phyloP scores from a whole-genome alignment of 169 alveolate genomes.

The Plasmodium ovale region DNA sequence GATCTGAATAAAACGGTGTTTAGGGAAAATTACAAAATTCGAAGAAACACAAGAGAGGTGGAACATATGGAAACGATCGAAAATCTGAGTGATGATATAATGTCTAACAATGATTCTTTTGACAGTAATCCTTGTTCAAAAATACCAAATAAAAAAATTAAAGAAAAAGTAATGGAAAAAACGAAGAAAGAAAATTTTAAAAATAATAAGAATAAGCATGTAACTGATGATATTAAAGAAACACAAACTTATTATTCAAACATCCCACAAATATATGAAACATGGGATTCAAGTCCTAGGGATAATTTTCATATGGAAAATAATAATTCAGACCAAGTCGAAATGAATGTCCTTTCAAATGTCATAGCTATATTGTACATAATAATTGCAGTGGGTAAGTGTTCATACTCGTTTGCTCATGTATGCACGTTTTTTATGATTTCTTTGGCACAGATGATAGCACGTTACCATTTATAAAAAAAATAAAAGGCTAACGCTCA shows the following conservation, averaged over 20 bases:
- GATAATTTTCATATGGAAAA: slow-evolving; percentile 13
- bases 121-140: slow-evolving; percentile 10
- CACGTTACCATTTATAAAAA: neutral
- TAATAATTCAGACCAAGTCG: slow-evolving; percentile 3
- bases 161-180: slow-evolving; percentile 41
- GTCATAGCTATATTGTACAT: slow-evolving; percentile 51
- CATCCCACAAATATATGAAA: slow-evolving; percentile 71
- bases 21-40: slow-evolving; percentile 52
- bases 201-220: slow-evolving; percentile 16
- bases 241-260: slow-evolving; percentile 3
- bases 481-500: too few relatives aligned
- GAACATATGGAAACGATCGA: slow-evolving; percentile 70
- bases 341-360: slow-evolving; percentile 24
- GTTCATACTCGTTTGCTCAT: neutral
- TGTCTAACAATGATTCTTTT: slow-evolving; percentile 44
- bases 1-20: slow-evolving; percentile 33
- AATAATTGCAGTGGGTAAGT: slow-evolving; percentile 58
- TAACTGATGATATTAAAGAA: slow-evolving; percentile 10
- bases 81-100: slow-evolving; percentile 59
- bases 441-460: neutral
- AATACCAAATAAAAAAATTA: slow-evolving; percentile 12
- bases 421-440: neutral
- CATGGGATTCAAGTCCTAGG: slow-evolving; percentile 38
- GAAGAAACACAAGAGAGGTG: slow-evolving; percentile 34
- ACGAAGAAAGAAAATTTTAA: slow-evolving; percentile 28